Evolutionary conservation across 140 eudicot genomes (phyloP).

Genomic region (Bidens hawaiensis): DNA sequence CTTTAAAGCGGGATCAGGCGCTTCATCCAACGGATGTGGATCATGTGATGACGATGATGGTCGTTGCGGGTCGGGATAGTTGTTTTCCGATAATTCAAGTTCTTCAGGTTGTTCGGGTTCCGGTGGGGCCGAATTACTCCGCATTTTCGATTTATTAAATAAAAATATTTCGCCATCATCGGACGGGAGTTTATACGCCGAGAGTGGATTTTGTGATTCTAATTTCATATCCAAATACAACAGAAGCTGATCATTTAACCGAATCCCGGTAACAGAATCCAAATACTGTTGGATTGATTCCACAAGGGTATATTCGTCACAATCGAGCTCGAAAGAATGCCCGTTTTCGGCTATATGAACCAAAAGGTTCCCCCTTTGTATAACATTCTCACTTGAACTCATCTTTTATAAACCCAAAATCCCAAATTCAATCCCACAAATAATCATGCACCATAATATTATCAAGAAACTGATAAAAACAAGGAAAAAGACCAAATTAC

Average conservation of each 20-base stretch:
- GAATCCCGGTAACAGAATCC: slow-evolving; percentile 58
- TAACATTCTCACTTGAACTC: slow-evolving; percentile 55
- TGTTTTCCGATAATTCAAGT: slow-evolving; percentile 41
- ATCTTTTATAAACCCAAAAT: slow-evolving; percentile 34
- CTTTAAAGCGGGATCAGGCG: slow-evolving; percentile 86
- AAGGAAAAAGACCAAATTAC: slow-evolving; percentile 5
- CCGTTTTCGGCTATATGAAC: slow-evolving; percentile 94
- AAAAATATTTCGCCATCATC: slow-evolving; percentile 75
- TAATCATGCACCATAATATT: neutral
- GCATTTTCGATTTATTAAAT: slow-evolving; percentile 80
- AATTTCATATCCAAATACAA: slow-evolving; percentile 69
- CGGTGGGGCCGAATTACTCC: slow-evolving; percentile 64
- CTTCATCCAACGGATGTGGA: slow-evolving; percentile 85
- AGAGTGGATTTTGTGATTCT: slow-evolving; percentile 60
- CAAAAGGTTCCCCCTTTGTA: slow-evolving; percentile 74
- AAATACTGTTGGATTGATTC: slow-evolving; percentile 60
- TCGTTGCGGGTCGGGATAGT: slow-evolving; percentile 45
- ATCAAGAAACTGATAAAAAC: neutral
- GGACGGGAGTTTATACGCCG: slow-evolving; percentile 74
- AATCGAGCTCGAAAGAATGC: slow-evolving; percentile 65
- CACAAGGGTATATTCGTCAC: slow-evolving; percentile 74
- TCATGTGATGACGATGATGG: slow-evolving; percentile 55
- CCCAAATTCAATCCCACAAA: slow-evolving; percentile 15
- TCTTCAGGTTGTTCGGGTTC: slow-evolving; percentile 54
- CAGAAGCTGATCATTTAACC: slow-evolving; percentile 67